Percentiles rank a stretch among this genome's conserved stretches.
Evolutionary conservation across 2,329 filamentous ascomycete species (phyloP).

Genomic region (Exophiala phaeomuriformis): DNA sequence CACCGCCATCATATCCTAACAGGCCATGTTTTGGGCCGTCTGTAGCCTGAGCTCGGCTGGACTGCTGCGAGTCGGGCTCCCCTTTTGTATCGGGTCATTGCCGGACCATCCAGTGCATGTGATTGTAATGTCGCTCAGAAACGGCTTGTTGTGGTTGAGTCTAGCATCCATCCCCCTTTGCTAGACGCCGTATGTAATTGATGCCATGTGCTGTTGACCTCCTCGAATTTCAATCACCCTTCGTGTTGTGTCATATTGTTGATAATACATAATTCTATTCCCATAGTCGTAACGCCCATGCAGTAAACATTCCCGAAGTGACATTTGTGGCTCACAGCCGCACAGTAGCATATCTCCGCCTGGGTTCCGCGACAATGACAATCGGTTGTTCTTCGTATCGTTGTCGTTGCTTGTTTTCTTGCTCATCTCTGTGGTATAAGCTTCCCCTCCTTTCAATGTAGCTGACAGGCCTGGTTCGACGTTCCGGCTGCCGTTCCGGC

Average conservation of each 20-base stretch:
- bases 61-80: constrained; percentile 24
- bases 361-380: constrained; percentile 21
- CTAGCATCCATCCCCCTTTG: constrained; percentile 11
- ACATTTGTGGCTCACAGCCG: constrained; percentile 6
- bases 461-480: constrained; percentile 9
- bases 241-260: no score
- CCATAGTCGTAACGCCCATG: no score
- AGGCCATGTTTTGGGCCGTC: no score
- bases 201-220: constrained; percentile 1
- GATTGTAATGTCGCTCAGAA: constrained; percentile 9
- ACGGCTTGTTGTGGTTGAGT: constrained; percentile 6
- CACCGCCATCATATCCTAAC: background rate
- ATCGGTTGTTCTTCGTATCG: constrained; percentile 17
- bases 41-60: constrained; percentile 15
- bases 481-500: background rate
- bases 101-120: constrained; percentile 21
- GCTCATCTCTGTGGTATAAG: constrained; percentile 18
- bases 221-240: no score
- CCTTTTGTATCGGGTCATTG: constrained; percentile 20
- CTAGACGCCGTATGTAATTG: constrained; percentile 6
- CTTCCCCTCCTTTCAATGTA: constrained; percentile 18
- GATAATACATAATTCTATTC: no score
- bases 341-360: constrained; percentile 2
- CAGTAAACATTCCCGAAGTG: no score
- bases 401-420: constrained; percentile 13